Conservation (phyloP, 2,329 filamentous ascomycete genomes). For the Hansfordia pulvinata region DNA sequence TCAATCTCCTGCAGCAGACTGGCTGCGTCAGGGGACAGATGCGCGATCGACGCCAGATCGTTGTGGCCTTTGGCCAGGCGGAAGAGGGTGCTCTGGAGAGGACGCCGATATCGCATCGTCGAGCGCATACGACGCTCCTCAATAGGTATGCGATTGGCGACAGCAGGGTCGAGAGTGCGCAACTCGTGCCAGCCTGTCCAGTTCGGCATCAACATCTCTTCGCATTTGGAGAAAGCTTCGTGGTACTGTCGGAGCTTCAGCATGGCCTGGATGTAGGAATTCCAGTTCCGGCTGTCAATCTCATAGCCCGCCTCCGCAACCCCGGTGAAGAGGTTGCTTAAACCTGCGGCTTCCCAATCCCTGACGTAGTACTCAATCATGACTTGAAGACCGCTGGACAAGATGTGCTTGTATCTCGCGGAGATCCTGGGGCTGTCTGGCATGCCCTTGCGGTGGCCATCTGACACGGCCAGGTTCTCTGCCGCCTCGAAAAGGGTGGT, state of each 20-base stretch:
- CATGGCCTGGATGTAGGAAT: conserved; percentile 58
- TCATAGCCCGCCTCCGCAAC: conserved; percentile 55
- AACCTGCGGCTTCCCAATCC: conserved; percentile 25
- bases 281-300: conserved; percentile 70
- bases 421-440: conserved; percentile 27
- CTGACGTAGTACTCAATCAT: conserved; percentile 31
- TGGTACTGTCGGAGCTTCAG: conserved; percentile 42
- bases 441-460: conserved; percentile 8
- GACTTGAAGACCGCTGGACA: conserved; percentile 32
- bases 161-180: conserved; percentile 12
- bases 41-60: conserved; percentile 29
- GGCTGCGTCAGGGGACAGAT: conserved; percentile 33
- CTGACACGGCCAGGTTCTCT: conserved; percentile 24
- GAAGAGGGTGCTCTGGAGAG: conserved; percentile 30
- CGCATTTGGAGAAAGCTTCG: conserved; percentile 62
- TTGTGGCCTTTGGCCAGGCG: conserved; percentile 34
- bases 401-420: conserved; percentile 35
- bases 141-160: conserved; percentile 17
- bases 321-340: conserved; percentile 37
- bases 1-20: conserved; percentile 23
- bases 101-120: conserved; percentile 22
- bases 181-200: conserved; percentile 59
- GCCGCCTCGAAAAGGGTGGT: conserved; percentile 40
- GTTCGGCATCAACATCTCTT: conserved; percentile 61
- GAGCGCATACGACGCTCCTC: conserved; percentile 24